Base-by-base conservation (phyloP, 176 grass and related monocot genomes). In the Miscanthus lutarioriparius region DNA sequence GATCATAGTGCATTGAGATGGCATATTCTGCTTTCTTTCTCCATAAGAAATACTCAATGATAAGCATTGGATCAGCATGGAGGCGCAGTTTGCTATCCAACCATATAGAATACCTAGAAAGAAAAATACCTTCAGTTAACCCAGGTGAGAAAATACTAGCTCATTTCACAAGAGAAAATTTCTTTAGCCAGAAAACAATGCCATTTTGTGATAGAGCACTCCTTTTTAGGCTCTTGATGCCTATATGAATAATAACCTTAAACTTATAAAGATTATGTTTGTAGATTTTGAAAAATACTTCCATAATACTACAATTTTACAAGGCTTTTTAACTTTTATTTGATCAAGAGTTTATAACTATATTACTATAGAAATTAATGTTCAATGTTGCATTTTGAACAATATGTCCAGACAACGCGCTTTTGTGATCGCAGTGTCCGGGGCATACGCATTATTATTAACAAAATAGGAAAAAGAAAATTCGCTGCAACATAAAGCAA, bases 1-100 rank as follows among this genome's bases (percentile, higher is more conserved):
- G 89, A 76, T 98, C 96, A 93, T 95, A 98, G 74, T 98, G 92
- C 65, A 73, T 83, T 76, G 96, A 98, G 76, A 98, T 98, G 64
- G 93, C 91, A 8, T 95, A 95, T 87, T 98, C 91, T 90, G 89
- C 82, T 85, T 86, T 82, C 38, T 89, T 91, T 88, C 96, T 86
- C 96, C 96, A 98, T 70, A 98, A 87, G 66, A 98, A 95, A 84
- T 95, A 95, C 48, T 98, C 95, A 67, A 95, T 82, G 58, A 98
- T 93, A 39, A 82, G 77, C 92, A 98, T 85, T 67, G 96, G 96
- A 82, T 98, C 96, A 80, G 93, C 64, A 88, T 93, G 56, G 81
- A 95, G 87, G 28, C 91, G 85, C 77, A 98, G 83, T 90, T 98
- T 95, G 85, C 96, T 98, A 92, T 98, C 96, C 69, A 98, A 67